These are phyloP conservation scores for Fusarium tricinctum DNA, from an alignment of 2,329 filamentous ascomycete species.

Conservation along the genomic window DNA sequence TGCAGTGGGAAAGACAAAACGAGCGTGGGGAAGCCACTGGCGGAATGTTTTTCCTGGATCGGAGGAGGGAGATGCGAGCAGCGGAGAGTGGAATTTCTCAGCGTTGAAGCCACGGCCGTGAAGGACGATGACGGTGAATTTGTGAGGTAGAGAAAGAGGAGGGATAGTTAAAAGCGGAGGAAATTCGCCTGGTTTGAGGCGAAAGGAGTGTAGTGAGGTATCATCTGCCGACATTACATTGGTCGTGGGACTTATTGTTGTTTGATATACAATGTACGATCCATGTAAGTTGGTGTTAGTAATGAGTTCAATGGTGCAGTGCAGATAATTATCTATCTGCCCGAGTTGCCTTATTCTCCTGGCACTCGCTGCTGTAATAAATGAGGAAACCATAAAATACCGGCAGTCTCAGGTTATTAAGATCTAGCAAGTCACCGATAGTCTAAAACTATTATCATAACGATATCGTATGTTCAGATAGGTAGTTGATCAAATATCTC, in stretches of 20 bases:
- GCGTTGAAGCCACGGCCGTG: slow-evolving; percentile 64
- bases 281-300: not conserved
- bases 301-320: not conserved
- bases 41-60: slow-evolving; percentile 44
- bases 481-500: not conserved
- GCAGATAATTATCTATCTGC: too few relatives aligned
- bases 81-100: slow-evolving; percentile 55
- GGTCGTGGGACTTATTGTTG: not conserved
- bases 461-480: not conserved
- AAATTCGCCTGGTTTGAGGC: slow-evolving; percentile 44
- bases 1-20: slow-evolving; percentile 67
- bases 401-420: not conserved
- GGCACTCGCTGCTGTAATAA: too few relatives aligned
- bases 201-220: not conserved
- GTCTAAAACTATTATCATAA: not conserved
- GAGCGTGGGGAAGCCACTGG: slow-evolving; percentile 58
- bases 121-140: slow-evolving; percentile 63
- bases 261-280: not conserved
- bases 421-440: too few relatives aligned
- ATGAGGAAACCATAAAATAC: not conserved
- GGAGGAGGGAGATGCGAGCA: slow-evolving; percentile 52
- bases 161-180: slow-evolving; percentile 39
- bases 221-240: not conserved
- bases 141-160: slow-evolving; percentile 53
- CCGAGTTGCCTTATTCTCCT: too few relatives aligned